These are phyloP conservation scores for Penicillium glabrum DNA, from an alignment of 2,329 filamentous ascomycete genomes.

Conservation along the genomic window DNA sequence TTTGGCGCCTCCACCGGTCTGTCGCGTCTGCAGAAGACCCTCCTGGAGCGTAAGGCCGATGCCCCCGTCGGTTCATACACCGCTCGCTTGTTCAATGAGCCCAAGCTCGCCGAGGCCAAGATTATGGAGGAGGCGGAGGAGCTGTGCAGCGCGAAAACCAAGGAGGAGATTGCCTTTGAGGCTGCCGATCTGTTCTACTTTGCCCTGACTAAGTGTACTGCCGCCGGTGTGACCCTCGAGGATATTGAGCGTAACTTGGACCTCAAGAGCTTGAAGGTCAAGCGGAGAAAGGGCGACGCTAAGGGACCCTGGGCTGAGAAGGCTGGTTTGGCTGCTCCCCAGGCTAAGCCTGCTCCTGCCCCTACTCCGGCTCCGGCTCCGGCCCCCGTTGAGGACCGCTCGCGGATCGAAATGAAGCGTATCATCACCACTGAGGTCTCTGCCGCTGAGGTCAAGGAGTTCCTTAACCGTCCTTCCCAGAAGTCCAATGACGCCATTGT, in stretches of 20 bases:
- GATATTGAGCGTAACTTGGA: conserved; percentile 93
- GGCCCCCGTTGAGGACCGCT: conserved; percentile 50
- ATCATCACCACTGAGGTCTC: conserved; percentile 68
- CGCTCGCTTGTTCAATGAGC: conserved; percentile 85
- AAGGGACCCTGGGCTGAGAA: conserved; percentile 91
- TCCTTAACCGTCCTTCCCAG: conserved; percentile 85
- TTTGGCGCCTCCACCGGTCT: conserved; percentile 84
- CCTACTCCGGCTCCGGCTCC: conserved; percentile 53
- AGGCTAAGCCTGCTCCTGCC: conserved; percentile 29
- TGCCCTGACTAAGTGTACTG: conserved; percentile 83
- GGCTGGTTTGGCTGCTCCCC: conserved; percentile 59
- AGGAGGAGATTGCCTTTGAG: conserved; percentile 86
- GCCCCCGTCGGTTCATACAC: conserved; percentile 93
- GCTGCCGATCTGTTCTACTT: conserved; percentile 96
- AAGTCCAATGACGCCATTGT: conserved; percentile 93
- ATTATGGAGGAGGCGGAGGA: conserved; percentile 99
- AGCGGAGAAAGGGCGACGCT: conserved; percentile 87
- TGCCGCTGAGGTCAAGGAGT: conserved; percentile 66
- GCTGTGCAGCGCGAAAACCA: conserved; percentile 79
- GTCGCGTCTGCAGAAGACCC: conserved; percentile 80
- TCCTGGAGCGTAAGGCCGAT: conserved; percentile 75
- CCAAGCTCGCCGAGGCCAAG: conserved; percentile 86
- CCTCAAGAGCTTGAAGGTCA: conserved; percentile 92
- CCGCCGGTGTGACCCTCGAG: conserved; percentile 78
- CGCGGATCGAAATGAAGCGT: conserved; percentile 78